These are phyloP conservation scores for Leptodermis oblonga DNA, from an alignment of 257 asterid genomes.

Conservation along the genomic window DNA sequence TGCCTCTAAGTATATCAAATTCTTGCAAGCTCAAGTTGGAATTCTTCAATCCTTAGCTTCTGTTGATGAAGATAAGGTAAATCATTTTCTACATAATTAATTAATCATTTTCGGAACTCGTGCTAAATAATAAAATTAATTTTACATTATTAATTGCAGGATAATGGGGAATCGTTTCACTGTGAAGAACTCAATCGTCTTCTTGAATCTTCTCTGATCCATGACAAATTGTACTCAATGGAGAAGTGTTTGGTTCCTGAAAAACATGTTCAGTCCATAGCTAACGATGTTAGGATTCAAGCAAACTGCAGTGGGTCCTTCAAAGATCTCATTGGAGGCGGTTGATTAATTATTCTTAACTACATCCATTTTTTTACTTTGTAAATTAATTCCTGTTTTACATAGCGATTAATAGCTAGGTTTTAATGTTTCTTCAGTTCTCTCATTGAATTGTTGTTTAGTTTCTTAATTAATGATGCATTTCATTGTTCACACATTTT, in stretches of 20 bases:
- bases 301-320: slow-evolving; percentile 14
- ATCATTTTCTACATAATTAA: no score
- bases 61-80: slow-evolving; percentile 44
- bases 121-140: no score
- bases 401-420: slow-evolving; percentile 2
- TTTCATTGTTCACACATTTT: not conserved
- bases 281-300: slow-evolving; percentile 20
- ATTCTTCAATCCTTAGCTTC: slow-evolving; percentile 42
- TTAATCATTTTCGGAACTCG: not conserved
- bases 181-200: slow-evolving; percentile 42
- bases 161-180: slow-evolving; percentile 21
- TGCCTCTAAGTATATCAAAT: slow-evolving; percentile 67
- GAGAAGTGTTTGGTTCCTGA: slow-evolving; percentile 63
- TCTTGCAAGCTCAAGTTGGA: slow-evolving; percentile 68
- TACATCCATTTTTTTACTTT: not conserved
- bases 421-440: slow-evolving; percentile 1
- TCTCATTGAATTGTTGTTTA: not conserved
- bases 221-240: slow-evolving; percentile 59
- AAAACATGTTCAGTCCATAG: slow-evolving; percentile 29
- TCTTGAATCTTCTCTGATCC: slow-evolving; percentile 54
- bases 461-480: not conserved
- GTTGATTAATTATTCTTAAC: slow-evolving; percentile 9
- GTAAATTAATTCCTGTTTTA: slow-evolving; percentile 15
- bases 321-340: slow-evolving; percentile 23
- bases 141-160: slow-evolving; percentile 34